phyloP scores from a whole-genome alignment of 2,329 filamentous ascomycete genomes.

The Paraphoma chrysanthemicola region DNA sequence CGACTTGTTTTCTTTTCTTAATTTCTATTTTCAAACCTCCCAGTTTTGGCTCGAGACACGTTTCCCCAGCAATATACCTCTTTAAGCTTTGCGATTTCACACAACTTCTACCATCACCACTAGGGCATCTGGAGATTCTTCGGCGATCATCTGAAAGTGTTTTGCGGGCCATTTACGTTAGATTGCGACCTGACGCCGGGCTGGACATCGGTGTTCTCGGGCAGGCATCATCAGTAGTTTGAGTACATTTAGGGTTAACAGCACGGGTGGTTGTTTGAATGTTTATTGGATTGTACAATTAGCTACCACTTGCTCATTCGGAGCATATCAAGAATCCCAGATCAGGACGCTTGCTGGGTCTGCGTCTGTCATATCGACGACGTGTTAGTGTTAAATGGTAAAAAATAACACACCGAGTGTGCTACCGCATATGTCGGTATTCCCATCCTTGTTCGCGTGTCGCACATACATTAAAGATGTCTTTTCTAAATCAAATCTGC shows the following conservation, averaged over 20 bases:
- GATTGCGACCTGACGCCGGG: slow-evolving; percentile 8
- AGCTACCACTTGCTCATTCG: slow-evolving; percentile 1
- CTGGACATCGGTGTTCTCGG: slow-evolving; percentile 7
- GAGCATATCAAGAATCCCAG: background rate
- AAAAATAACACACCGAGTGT: background rate
- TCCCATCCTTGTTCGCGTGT: background rate
- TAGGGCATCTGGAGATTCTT: slow-evolving; percentile 10
- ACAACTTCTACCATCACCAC: slow-evolving; percentile 21
- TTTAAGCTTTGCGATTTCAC: slow-evolving; percentile 12
- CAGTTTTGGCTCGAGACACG: slow-evolving; percentile 21
- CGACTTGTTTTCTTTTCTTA: slow-evolving; percentile 12
- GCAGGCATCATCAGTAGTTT: slow-evolving; percentile 10
- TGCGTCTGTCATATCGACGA: background rate
- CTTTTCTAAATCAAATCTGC: background rate
- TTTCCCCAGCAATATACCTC: slow-evolving; percentile 45
- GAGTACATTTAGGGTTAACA: slow-evolving; percentile 7
- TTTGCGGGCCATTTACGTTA: slow-evolving; percentile 4
- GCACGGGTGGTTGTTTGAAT: slow-evolving; percentile 12
- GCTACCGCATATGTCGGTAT: background rate
- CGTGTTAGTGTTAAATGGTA: background rate
- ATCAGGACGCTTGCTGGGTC: background rate
- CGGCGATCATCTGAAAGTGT: slow-evolving; percentile 3
- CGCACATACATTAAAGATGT: background rate
- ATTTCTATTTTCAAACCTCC: slow-evolving; percentile 15
- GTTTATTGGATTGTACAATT: slow-evolving; percentile 15